These are phyloP conservation scores for Saccharomycopsis sp. DNA, from an alignment of 805 yeast species.

Conservation along the genomic window DNA sequence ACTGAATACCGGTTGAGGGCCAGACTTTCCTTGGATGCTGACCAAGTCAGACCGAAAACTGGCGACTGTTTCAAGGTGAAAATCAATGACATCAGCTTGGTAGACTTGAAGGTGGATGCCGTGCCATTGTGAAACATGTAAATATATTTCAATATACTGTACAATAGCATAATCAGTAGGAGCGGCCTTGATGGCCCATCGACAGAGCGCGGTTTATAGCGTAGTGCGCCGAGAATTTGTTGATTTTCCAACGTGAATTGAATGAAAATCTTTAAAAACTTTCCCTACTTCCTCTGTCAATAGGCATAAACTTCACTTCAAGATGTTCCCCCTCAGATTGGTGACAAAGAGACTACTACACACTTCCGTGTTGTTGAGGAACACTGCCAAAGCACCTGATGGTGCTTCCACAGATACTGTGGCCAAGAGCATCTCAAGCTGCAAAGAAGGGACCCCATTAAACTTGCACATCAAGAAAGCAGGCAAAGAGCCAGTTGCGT, in stretches of 20 bases:
- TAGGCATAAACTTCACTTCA: too few species aligned
- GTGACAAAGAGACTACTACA: neutral
- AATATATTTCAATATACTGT: too few species aligned
- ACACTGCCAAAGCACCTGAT: constrained; percentile 3
- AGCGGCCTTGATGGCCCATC: too few species aligned
- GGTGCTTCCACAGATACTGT: neutral
- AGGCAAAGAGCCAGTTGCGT: constrained; percentile 83
- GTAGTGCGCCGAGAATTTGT: too few species aligned
- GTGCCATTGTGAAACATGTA: too few species aligned
- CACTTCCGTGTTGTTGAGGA: constrained; percentile 2
- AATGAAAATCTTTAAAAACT: too few species aligned
- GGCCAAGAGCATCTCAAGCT: constrained; percentile 32
- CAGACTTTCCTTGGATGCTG: neutral
- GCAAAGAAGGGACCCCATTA: constrained; percentile 64
- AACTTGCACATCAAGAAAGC: constrained; percentile 65
- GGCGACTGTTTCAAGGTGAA: neutral
- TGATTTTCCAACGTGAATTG: too few species aligned
- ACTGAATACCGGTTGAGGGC: neutral
- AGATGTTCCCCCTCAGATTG: constrained; percentile 6
- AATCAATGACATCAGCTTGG: neutral
- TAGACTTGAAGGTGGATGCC: too few species aligned
- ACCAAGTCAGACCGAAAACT: neutral
- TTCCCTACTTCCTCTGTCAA: too few species aligned
- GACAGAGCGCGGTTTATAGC: too few species aligned
- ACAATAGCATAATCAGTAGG: too few species aligned